phyloP scores from a whole-genome alignment of 2,329 filamentous ascomycete genomes.

The Calonectria honghensis region DNA sequence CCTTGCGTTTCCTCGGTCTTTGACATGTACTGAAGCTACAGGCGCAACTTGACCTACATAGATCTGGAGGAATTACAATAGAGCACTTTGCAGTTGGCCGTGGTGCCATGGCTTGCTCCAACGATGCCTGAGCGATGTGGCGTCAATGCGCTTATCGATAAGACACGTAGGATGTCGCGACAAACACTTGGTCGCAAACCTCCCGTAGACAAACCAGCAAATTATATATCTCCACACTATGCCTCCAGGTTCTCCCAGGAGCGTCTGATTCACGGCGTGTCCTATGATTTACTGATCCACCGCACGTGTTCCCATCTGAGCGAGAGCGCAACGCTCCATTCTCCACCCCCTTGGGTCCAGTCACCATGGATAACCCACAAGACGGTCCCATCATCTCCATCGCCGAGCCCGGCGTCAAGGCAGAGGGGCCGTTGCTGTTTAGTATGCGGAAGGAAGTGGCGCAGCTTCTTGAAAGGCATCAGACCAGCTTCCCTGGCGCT shows the following conservation, averaged over 20 bases:
- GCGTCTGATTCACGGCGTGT: constrained; percentile 11
- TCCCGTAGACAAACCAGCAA: constrained; percentile 22
- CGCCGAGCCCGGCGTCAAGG: constrained; percentile 79
- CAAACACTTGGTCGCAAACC: constrained; percentile 41
- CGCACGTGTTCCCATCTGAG: constrained; percentile 20
- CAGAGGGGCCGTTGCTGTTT: constrained; percentile 75
- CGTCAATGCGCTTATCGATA: constrained; percentile 47
- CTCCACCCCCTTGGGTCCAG: background rate
- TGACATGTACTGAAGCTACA: background rate
- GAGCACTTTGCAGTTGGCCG: background rate
- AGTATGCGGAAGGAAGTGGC: constrained; percentile 84
- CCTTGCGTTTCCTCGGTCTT: background rate
- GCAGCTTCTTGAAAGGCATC: constrained; percentile 81
- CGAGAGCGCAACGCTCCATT: constrained; percentile 9
- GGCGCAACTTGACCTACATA: background rate
- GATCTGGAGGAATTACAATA: background rate
- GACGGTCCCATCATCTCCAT: constrained; percentile 69
- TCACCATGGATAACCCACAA: constrained; percentile 55
- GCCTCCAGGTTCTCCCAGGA: constrained; percentile 19
- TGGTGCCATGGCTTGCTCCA: background rate
- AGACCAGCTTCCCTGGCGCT: constrained; percentile 86
- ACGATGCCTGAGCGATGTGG: constrained; percentile 38
- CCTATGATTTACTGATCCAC: constrained; percentile 23
- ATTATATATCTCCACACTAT: constrained; percentile 22
- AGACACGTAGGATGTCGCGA: constrained; percentile 33